Percentiles rank a stretch among this genome's conserved stretches.
Conservation (phyloP, 139 green algal genomes). For the Picochlorum costavermella region DNA sequence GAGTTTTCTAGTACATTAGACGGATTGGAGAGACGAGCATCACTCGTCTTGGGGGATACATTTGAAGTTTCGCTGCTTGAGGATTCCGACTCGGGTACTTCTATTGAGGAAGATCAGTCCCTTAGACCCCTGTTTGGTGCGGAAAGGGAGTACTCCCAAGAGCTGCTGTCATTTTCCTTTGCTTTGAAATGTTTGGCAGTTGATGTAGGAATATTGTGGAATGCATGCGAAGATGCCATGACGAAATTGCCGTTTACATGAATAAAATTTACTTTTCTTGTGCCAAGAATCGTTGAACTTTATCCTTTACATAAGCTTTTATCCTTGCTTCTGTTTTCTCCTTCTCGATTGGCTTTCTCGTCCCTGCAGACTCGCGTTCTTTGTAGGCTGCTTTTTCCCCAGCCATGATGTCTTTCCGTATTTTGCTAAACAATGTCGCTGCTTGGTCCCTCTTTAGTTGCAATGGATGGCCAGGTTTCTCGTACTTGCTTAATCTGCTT, state of each 20-base stretch:
- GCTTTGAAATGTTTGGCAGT: too few relatives aligned
- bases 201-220: too few relatives aligned
- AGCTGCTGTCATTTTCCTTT: too few relatives aligned
- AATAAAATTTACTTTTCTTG: slow-evolving; percentile 3
- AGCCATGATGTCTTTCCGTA: slow-evolving; percentile 46
- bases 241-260: neutral
- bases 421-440: slow-evolving; percentile 23
- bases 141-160: too few relatives aligned
- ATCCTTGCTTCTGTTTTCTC: slow-evolving; percentile 55
- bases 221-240: too few relatives aligned
- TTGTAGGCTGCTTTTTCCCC: slow-evolving; percentile 55
- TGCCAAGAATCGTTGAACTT: slow-evolving; percentile 16
- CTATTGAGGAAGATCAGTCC: too few relatives aligned
- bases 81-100: too few relatives aligned
- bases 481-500: slow-evolving; percentile 58
- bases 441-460: slow-evolving; percentile 40
- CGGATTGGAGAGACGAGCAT: too few relatives aligned
- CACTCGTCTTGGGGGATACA: too few relatives aligned
- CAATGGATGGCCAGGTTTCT: slow-evolving; percentile 53
- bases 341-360: slow-evolving; percentile 54
- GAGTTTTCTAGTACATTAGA: too few relatives aligned
- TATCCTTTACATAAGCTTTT: slow-evolving; percentile 35
- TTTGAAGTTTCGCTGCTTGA: too few relatives aligned
- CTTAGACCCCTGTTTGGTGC: too few relatives aligned
- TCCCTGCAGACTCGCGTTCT: slow-evolving; percentile 29